These are phyloP conservation scores for Ustilago curta DNA, from an alignment of 1,284 basidiomycete species.

Conservation along the genomic window DNA sequence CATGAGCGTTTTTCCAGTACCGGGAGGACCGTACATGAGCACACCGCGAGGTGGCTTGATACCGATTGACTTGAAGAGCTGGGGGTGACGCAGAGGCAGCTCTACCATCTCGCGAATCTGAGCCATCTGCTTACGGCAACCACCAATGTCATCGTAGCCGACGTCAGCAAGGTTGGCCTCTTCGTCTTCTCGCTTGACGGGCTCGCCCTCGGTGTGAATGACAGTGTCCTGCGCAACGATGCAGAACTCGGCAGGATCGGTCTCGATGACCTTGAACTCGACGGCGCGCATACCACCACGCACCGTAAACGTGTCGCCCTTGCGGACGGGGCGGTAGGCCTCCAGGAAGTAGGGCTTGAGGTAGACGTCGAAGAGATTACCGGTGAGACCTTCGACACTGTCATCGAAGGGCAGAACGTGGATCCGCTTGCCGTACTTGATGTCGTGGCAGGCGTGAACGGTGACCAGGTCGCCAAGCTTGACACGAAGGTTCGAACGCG, in stretches of 20 bases:
- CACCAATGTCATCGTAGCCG: slow-evolving; percentile 99
- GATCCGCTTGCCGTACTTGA: slow-evolving; percentile 98
- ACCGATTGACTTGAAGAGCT: slow-evolving; percentile 99
- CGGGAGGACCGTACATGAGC: slow-evolving; percentile 69
- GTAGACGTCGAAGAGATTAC: slow-evolving; percentile 98
- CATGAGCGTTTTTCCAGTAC: slow-evolving; percentile 75
- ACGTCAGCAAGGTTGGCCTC: slow-evolving; percentile 96
- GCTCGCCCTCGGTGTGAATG: slow-evolving; percentile 97
- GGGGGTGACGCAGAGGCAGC: slow-evolving; percentile 95
- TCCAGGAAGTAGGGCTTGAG: slow-evolving; percentile 99
- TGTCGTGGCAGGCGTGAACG: slow-evolving; percentile 94
- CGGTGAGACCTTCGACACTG: slow-evolving; percentile 94
- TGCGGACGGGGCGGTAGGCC: slow-evolving; percentile 91
- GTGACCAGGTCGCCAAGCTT: slow-evolving; percentile 96
- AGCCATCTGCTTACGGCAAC: slow-evolving; percentile 98
- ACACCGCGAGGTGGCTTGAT: slow-evolving; percentile 92
- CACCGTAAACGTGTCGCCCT: slow-evolving; percentile 98
- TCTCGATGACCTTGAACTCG: slow-evolving; percentile 97
- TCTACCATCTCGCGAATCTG: slow-evolving; percentile 99
- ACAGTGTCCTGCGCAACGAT: slow-evolving; percentile 97
- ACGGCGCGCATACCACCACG: slow-evolving; percentile 81
- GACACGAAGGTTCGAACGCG: slow-evolving; percentile 96
- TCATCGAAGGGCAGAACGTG: slow-evolving; percentile 98
- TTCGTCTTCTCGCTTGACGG: slow-evolving; percentile 98
- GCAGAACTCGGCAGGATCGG: slow-evolving; percentile 91